Evolutionary conservation across 768 basidiomycete genomes (phyloP).

Genomic region (Agaricus sinodeliciosus): DNA sequence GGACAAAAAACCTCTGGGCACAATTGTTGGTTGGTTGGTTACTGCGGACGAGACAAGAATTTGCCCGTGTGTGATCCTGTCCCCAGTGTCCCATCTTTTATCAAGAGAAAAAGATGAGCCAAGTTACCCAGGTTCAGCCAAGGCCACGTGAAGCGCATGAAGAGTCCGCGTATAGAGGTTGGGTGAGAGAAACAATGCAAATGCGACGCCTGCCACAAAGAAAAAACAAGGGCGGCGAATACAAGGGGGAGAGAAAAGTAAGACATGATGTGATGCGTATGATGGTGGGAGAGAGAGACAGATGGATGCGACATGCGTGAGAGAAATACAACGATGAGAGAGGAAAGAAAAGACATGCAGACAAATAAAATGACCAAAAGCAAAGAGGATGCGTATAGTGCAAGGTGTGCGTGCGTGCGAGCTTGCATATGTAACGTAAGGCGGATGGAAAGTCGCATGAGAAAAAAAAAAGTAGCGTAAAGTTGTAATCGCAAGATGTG

Average conservation of each 20-base stretch:
- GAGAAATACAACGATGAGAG: not conserved
- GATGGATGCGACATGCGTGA: slow-evolving; percentile 1
- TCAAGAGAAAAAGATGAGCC: too few relatives aligned
- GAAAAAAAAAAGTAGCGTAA: not conserved
- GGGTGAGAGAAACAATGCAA: not conserved
- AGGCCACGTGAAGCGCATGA: too few relatives aligned
- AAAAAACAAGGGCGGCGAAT: not conserved
- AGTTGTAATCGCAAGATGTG: not conserved
- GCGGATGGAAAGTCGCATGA: slow-evolving; percentile 7
- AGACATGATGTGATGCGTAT: not conserved
- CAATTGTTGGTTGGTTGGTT: not conserved
- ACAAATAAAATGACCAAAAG: not conserved
- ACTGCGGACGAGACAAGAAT: not conserved
- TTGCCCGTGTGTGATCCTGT: too few relatives aligned
- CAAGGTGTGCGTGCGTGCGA: slow-evolving; percentile 1
- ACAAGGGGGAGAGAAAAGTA: slow-evolving; percentile 1
- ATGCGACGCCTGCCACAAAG: not conserved
- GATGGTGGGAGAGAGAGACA: not conserved
- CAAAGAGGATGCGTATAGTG: too few relatives aligned
- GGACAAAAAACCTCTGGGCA: not conserved
- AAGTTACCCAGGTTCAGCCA: too few relatives aligned
- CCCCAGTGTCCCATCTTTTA: too few relatives aligned
- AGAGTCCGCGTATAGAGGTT: too few relatives aligned
- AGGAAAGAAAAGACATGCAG: too few relatives aligned
- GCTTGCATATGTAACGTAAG: not conserved